Percentiles rank a stretch among this genome's conserved stretches.
phyloP scores from a whole-genome alignment of 495 filamentous ascomycete genomes.

The Clavariopsis aquatica region DNA sequence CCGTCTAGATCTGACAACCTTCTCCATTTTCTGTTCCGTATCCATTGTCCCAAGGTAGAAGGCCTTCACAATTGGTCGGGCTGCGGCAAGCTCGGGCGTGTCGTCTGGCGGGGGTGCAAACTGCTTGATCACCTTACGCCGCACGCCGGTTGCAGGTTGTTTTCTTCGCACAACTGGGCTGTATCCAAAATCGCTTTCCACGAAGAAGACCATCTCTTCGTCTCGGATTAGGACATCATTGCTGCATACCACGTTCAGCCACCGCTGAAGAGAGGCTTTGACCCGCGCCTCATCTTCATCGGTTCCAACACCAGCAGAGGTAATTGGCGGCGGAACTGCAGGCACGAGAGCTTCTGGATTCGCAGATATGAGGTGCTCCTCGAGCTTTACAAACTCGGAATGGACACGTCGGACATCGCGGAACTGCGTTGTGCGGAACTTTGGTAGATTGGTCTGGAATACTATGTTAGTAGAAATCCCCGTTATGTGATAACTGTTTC shows the following conservation, averaged over 20 bases:
- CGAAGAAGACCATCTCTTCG: conserved; percentile 94
- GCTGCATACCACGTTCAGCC: conserved; percentile 87
- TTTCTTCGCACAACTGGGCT: conserved; percentile 93
- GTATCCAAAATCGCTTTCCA: conserved; percentile 98
- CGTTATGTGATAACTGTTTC: conserved; percentile 4
- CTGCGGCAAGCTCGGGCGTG: conserved; percentile 88
- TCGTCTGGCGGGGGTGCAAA: conserved; percentile 98
- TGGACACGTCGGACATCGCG: conserved; percentile 94
- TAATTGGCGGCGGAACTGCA: conserved; percentile 87
- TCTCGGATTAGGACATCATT: conserved; percentile 93
- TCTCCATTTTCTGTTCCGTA: conserved; percentile 90
- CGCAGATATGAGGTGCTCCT: conserved; percentile 89
- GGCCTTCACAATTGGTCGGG: conserved; percentile 86
- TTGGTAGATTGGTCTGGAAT: conserved; percentile 87
- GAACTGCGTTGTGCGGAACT: conserved; percentile 96
- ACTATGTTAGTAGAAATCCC: conserved; percentile 2
- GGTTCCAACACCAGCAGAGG: conserved; percentile 91
- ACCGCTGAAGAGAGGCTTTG: conserved; percentile 85
- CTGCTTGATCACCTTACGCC: conserved; percentile 94
- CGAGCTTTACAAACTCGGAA: conserved; percentile 92
- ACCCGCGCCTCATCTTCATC: conserved; percentile 93
- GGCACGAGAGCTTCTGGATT: conserved; percentile 98
- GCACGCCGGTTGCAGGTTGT: conserved; percentile 94
- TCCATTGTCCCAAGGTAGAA: conserved; percentile 98
- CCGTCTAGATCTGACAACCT: conserved; percentile 86